A percentile compares a stretch with the other conserved stretches of the same genome.
These are phyloP conservation scores for Penicillium sp. DNA, from an alignment of 2,329 filamentous ascomycete genomes.

Conservation along the genomic window DNA sequence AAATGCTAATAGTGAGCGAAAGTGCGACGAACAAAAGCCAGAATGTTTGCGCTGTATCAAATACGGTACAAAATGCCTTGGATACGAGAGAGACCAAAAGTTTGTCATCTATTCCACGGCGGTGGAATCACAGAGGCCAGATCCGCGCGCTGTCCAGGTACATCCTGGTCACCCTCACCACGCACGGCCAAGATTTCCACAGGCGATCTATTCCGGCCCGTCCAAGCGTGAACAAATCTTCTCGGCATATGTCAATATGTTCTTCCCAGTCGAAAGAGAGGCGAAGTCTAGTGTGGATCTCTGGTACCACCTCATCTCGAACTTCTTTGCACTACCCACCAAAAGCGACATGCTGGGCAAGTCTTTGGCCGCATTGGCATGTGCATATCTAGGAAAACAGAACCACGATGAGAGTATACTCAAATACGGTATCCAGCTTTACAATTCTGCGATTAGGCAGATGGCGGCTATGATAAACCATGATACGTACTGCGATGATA, in stretches of 20 bases:
- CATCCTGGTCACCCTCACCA: not conserved
- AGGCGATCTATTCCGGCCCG: not conserved
- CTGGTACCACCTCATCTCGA: conserved; percentile 7
- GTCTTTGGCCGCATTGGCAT: conserved; percentile 4
- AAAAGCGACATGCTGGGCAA: conserved; percentile 10
- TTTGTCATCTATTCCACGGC: conserved; percentile 4
- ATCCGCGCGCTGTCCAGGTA: not conserved
- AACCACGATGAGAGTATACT: conserved; percentile 1
- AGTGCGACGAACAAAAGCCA: conserved; percentile 9
- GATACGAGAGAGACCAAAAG: conserved; percentile 5
- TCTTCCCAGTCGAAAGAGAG: not conserved
- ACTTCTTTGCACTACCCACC: not conserved
- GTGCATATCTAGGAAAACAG: conserved; percentile 5
- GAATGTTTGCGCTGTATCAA: conserved; percentile 11
- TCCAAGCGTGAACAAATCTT: conserved; percentile 5
- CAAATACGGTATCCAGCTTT: conserved; percentile 8
- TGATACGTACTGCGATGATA: conserved; percentile 6
- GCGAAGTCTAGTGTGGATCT: not conserved
- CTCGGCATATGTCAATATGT: conserved; percentile 2
- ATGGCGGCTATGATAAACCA: conserved; percentile 4
- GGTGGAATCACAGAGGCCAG: not conserved
- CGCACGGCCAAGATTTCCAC: not conserved
- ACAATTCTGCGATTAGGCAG: conserved; percentile 6
- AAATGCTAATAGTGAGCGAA: not conserved
- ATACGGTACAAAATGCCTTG: not conserved